Base-by-base conservation (phyloP, 2,329 filamentous ascomycete genomes). In the Rhinocladiella similis region DNA sequence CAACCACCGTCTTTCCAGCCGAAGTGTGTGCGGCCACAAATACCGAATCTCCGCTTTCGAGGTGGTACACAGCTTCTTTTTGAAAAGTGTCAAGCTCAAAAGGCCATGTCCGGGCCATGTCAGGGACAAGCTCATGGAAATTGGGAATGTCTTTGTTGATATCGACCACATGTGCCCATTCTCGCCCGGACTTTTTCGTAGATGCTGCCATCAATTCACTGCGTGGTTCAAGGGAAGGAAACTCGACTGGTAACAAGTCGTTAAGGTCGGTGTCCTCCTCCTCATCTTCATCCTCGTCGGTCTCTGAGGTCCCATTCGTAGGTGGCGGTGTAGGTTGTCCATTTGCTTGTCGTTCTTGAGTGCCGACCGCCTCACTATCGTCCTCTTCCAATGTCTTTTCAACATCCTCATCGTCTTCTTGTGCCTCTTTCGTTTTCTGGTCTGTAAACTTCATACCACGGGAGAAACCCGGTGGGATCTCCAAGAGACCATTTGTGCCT, bases 91-190 rank as follows among this genome's bases (percentile, higher is more conserved):
- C 94, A 35, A 97, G 84, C 72, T 99, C 94, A 65, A 99, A 99
- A 0, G 93, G 92, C 90, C 92, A 99, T 62, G 95, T 89, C 62
- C 88, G 84, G 1, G 94, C 94, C 91, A 97, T 97, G 59, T 97
- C 90, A 0, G 94, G 94, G 6, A 99, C 92, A 36, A 99, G 79
- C 59, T 97, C 93, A 56, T 83, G 80, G 73, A 99, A 97, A 69
- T 97, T 97, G n/a, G 89, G 81, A 67, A 97, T 95, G 50, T 93
- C 90, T 57, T 91, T 85, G 67, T 93, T 92, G 65, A 97, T 88
- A 70, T 99, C 93, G 1, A 99, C 93, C 86, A 99, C 96, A 74
- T 99, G 94, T 50, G 94, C 94, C 93, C 94, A 99, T 75, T 97
- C 91, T 66, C 84, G 87, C 5, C 89, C 89, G 38, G 85, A 85